Percentiles rank a stretch among this genome's conserved stretches.
Evolutionary conservation across 2,329 filamentous ascomycete species (phyloP).

Genomic region (Pseudogymnoascus sp.): DNA sequence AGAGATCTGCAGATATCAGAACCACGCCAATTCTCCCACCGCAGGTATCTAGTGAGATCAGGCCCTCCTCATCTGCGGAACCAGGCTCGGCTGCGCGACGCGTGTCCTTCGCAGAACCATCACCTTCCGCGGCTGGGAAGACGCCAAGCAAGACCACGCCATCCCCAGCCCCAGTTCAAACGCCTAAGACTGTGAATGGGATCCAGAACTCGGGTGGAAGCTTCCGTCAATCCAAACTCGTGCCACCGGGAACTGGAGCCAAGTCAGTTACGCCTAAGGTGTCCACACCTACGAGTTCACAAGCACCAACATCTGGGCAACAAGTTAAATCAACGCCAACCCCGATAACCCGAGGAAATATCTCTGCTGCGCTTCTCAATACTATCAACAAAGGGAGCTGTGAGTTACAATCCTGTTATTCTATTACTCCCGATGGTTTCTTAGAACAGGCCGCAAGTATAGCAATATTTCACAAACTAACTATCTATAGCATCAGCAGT

Average conservation of each 20-base stretch:
- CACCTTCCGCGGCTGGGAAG: not conserved
- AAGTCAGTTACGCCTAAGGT: not conserved
- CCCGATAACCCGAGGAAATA: not conserved
- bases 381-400: not conserved
- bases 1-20: not conserved
- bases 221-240: not conserved
- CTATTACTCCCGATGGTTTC: not conserved
- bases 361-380: not conserved
- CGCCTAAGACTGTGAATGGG: not conserved
- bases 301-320: not conserved
- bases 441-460: not conserved
- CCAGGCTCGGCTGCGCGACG: not conserved
- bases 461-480: not conserved
- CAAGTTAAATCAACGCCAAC: slow-evolving; percentile 1
- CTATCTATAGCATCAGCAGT: not conserved
- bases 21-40: not conserved
- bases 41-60: not conserved
- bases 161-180: not conserved
- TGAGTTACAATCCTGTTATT: not conserved
- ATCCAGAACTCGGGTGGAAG: not conserved
- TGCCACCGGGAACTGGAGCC: not conserved
- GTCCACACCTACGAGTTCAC: not conserved
- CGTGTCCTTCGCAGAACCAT: not conserved
- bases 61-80: not conserved
- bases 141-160: not conserved